Evolutionary conservation across 768 basidiomycete genomes (phyloP).

Genomic region (Hortiboletus campestris): DNA sequence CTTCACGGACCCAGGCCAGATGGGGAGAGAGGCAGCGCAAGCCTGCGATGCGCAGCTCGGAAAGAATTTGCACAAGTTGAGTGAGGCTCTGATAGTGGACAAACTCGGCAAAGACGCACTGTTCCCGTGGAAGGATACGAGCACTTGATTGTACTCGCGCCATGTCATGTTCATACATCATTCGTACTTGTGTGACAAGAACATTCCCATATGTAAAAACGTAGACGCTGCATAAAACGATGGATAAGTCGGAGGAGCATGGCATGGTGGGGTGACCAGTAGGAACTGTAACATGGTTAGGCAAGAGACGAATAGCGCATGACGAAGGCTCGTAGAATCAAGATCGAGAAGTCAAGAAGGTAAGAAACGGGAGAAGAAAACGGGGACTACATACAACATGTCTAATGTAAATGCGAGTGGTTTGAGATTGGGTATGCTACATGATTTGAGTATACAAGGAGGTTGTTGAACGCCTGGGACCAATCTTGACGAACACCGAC

Average conservation of each 20-base stretch:
- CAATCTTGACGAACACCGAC: slow-evolving; percentile 6
- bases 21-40: slow-evolving; percentile 19
- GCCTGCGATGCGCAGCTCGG: slow-evolving; percentile 27
- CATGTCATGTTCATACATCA: neutral
- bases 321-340: neutral
- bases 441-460: slow-evolving; percentile 12
- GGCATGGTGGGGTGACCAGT: neutral
- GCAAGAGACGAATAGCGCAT: neutral
- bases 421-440: slow-evolving; percentile 24
- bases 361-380: neutral
- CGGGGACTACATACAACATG: slow-evolving; percentile 17
- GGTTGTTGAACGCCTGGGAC: slow-evolving; percentile 9
- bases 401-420: neutral
- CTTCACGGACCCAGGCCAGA: slow-evolving; percentile 12
- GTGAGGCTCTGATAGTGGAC: slow-evolving; percentile 27
- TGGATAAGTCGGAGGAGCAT: neutral
- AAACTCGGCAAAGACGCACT: slow-evolving; percentile 19
- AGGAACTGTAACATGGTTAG: neutral
- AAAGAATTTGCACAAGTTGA: slow-evolving; percentile 31
- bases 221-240: neutral
- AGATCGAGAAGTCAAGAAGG: neutral
- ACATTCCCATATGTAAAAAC: neutral
- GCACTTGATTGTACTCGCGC: neutral
- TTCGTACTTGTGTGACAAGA: neutral
- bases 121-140: slow-evolving; percentile 19